These are phyloP conservation scores for Cutaneotrichosporon spelunceum DNA, from an alignment of 1,284 basidiomycete species.

Conservation along the genomic window DNA sequence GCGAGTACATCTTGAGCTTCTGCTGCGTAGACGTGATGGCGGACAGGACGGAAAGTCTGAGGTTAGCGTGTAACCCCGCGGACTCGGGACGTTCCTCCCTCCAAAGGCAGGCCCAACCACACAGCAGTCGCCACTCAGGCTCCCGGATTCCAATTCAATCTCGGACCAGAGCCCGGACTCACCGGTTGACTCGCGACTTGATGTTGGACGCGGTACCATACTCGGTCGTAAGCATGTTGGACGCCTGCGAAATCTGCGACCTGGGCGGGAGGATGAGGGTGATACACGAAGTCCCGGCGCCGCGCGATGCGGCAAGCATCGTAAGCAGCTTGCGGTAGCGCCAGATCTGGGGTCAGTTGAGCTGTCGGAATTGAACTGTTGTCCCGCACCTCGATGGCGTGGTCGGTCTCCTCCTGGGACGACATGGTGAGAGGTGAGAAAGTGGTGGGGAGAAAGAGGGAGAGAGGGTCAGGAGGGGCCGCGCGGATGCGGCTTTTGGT, in stretches of 20 bases:
- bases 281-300: slow-evolving; percentile 99
- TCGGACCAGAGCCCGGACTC: slow-evolving; percentile 6
- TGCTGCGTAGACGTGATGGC: slow-evolving; percentile 99
- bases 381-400: slow-evolving; percentile 45
- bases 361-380: background rate
- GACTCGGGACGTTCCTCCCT: too few species aligned
- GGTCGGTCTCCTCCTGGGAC: slow-evolving; percentile 37
- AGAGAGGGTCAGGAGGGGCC: background rate
- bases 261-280: slow-evolving; percentile 93
- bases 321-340: slow-evolving; percentile 99
- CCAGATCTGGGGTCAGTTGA: slow-evolving; percentile 56
- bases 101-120: too few species aligned
- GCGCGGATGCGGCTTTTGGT: background rate
- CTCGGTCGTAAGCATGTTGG: slow-evolving; percentile 95
- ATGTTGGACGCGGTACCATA: slow-evolving; percentile 98
- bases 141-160: background rate
- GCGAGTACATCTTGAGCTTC: slow-evolving; percentile 91
- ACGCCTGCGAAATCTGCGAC: slow-evolving; percentile 94
- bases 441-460: background rate
- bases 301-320: slow-evolving; percentile 87
- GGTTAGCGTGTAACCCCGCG: background rate
- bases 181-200: slow-evolving; percentile 96
- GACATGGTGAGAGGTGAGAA: background rate
- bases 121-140: background rate
- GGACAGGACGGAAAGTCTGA: slow-evolving; percentile 80